Evolutionary conservation across 164 flowering plant species (phyloP).

Genomic region (Stephania cephalantha): DNA sequence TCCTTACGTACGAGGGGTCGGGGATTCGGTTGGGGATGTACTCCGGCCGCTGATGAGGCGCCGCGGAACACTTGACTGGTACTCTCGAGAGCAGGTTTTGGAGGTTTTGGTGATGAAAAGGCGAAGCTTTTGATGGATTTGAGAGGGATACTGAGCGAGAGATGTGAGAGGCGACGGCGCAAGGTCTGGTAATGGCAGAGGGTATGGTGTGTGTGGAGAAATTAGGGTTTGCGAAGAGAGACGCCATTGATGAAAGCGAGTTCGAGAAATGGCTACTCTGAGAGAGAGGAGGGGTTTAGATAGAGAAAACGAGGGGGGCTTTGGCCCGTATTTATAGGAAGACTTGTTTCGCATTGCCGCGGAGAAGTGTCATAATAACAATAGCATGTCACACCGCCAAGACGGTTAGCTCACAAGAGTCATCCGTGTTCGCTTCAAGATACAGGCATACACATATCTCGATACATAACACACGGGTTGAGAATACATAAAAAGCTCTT

Average conservation of each 20-base stretch:
- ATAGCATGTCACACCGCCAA: too few relatives aligned
- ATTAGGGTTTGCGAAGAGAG: slow-evolving; percentile 11
- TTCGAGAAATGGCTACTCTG: not conserved
- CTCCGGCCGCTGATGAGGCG: slow-evolving; percentile 28
- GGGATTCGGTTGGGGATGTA: slow-evolving; percentile 75
- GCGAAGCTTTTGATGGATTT: not conserved
- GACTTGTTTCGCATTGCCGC: too few relatives aligned
- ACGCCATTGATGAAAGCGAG: slow-evolving; percentile 8
- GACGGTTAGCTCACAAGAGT: too few relatives aligned
- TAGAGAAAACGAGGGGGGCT: not conserved
- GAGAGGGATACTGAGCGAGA: not conserved
- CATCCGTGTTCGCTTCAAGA: too few relatives aligned
- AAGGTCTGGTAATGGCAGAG: not conserved
- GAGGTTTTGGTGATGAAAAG: not conserved
- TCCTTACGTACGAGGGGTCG: slow-evolving; percentile 76
- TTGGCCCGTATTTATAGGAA: too few relatives aligned
- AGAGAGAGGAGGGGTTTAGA: not conserved
- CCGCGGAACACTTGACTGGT: not conserved
- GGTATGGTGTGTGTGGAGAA: not conserved
- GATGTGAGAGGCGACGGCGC: not conserved
- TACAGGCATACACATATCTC: too few relatives aligned
- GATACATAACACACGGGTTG: too few relatives aligned
- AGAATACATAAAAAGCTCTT: too few relatives aligned
- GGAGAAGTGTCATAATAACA: too few relatives aligned
- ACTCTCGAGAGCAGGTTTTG: not conserved